Base-by-base conservation (phyloP, 1,284 basidiomycete species). In the Malassezia restricta region DNA sequence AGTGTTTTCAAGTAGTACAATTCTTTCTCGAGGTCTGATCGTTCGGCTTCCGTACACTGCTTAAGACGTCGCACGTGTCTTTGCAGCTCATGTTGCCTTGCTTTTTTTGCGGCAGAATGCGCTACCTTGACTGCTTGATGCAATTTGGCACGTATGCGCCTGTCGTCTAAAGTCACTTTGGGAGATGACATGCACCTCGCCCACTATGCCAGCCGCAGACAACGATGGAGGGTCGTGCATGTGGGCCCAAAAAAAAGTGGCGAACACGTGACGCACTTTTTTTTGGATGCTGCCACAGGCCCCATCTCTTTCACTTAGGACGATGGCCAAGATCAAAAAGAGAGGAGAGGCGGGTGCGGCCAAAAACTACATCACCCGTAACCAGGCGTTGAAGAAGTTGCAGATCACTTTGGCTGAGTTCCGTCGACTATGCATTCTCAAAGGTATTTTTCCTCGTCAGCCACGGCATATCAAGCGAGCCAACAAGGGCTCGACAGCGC, bases 401-500 rank as follows among this genome's bases (percentile, higher is more conserved):
- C 94, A 99, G 77, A 87, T 90, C 74, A 92, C 92, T 33, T 79
- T 99, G 37, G 87, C 90, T 51, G 94, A 99, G 76, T 99, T 99
- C 77, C 83, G 94, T 58, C 81, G 94, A 54, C 78, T 99, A 47
- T 99, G 94, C 76, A 99, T 99, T 65, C 78, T 99, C 64, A 99
- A 99, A 79, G 94, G 94, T 28, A 95, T 99, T 72, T 96, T 92
- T 75, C 94, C 94, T 58, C 85, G 92, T 47, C 92, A 98, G 74
- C 94, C 94, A 15, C 81, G 83, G 46, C 85, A 83, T 76, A 82
- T 83, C 72, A 98, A 96, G 75, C 84, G 84, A 62, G 94, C 92
- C 49, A 98, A 98, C 78, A 96, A 95, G 75, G 94, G 94, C 4
- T 92, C 87, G 5, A 89, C 90, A 37, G 91, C 89, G 0, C 90